Conservation (phyloP, 1,284 basidiomycete species). For the Pseudozyma sp. region DNA sequence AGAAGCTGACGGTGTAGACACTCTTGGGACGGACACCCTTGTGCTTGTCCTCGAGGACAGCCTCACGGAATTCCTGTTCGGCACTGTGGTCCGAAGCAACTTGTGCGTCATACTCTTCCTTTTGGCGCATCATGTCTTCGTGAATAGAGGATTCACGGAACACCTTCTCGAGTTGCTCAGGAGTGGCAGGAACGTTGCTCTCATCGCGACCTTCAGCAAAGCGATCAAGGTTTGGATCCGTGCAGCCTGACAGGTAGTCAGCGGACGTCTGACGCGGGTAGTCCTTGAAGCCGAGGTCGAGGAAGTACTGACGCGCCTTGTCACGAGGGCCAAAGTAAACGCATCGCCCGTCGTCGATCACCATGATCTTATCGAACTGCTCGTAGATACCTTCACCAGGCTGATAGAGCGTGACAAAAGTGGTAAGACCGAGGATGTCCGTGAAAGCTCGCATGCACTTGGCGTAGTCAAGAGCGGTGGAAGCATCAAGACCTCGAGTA, state of each 20-base stretch:
- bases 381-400: slow-evolving; percentile 58
- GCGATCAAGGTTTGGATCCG: slow-evolving; percentile 72
- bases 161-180: no score
- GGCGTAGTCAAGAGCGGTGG: slow-evolving; percentile 61
- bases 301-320: slow-evolving; percentile 55
- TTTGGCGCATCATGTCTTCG: no score
- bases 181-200: no score
- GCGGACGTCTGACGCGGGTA: slow-evolving; percentile 56
- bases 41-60: slow-evolving; percentile 47
- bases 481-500: slow-evolving; percentile 59
- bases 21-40: slow-evolving; percentile 38
- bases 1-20: slow-evolving; percentile 38
- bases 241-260: slow-evolving; percentile 75
- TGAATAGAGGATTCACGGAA: no score
- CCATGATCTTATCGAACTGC: slow-evolving; percentile 55
- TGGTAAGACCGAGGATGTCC: slow-evolving; percentile 58
- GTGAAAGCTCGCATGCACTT: slow-evolving; percentile 56
- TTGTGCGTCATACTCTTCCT: slow-evolving; percentile 18
- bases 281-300: slow-evolving; percentile 57
- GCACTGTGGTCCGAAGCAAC: slow-evolving; percentile 33
- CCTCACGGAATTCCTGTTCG: slow-evolving; percentile 36
- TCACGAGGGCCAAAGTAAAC: slow-evolving; percentile 70
- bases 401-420: slow-evolving; percentile 62
- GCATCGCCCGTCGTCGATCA: slow-evolving; percentile 58
- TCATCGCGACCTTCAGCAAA: no score